These are phyloP conservation scores for Solanum clarkiae DNA, from an alignment of 257 asterid species.

Conservation along the genomic window DNA sequence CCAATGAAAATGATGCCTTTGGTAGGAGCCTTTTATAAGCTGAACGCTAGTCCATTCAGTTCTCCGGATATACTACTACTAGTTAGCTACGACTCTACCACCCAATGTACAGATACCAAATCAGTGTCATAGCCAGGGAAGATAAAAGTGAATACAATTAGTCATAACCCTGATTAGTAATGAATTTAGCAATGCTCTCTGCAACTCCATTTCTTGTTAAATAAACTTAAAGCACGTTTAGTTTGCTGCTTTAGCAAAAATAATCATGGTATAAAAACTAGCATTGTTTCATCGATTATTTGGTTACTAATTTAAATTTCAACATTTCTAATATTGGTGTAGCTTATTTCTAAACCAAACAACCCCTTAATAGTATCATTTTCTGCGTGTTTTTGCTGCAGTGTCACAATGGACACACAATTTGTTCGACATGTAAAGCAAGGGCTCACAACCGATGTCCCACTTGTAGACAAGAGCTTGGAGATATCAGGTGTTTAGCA, in stretches of 20 bases:
- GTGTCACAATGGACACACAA: conserved; percentile 13
- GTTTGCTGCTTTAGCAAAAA: not conserved
- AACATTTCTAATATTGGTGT: not conserved
- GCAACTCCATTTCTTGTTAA: not conserved
- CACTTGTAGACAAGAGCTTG: conserved; percentile 11
- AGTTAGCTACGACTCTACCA: not conserved
- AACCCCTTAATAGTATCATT: not conserved
- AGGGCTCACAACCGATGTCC: conserved; percentile 11
- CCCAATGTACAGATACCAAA: not conserved
- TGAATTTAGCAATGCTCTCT: not conserved
- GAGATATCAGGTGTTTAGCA: conserved; percentile 11
- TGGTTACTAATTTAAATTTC: not conserved
- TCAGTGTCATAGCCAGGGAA: not conserved
- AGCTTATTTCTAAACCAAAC: not conserved
- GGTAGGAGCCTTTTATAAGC: not conserved
- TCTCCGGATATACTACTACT: not conserved
- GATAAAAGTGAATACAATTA: not conserved
- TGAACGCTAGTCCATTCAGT: not conserved
- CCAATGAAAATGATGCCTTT: not conserved
- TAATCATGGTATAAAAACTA: not conserved
- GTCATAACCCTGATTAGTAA: not conserved
- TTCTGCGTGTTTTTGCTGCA: not conserved
- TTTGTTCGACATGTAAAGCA: conserved; percentile 8
- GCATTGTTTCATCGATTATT: not conserved
- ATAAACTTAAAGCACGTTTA: not conserved